Conservation (phyloP, 371 early-diverging fungal species). For the Actinomortierella wolfii region DNA sequence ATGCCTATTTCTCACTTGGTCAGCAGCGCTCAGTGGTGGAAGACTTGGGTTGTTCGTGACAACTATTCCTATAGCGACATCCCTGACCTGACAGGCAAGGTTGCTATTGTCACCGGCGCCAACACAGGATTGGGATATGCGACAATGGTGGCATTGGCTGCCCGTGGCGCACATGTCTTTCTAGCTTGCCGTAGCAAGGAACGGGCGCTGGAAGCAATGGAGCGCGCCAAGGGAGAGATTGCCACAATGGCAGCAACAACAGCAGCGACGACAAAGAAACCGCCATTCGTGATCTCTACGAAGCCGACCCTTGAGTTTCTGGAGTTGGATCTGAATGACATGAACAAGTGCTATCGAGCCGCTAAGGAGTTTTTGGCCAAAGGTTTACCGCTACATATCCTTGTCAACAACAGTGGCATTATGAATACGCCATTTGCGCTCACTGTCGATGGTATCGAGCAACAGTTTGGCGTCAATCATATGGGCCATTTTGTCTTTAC, state of each 20-base stretch:
- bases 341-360: conserved; percentile 59
- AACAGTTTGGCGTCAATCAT: conserved; percentile 42
- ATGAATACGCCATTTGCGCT: conserved; percentile 67
- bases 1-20: too few species aligned
- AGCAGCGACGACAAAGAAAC: conserved; percentile 1
- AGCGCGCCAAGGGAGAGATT: conserved; percentile 52
- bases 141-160: conserved; percentile 64
- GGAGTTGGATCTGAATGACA: conserved; percentile 60
- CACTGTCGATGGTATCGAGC: conserved; percentile 78
- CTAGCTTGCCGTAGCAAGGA: conserved; percentile 65
- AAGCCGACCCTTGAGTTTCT: conserved; percentile 54
- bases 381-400: conserved; percentile 58
- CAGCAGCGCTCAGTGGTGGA: conserved; percentile 12
- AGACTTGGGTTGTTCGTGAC: conserved; percentile 22
- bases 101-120: conserved; percentile 76
- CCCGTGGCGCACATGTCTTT: conserved; percentile 62
- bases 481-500: conserved; percentile 69
- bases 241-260: conserved; percentile 6
- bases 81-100: conserved; percentile 68
- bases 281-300: background rate
- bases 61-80: conserved; percentile 50
- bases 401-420: conserved; percentile 76
- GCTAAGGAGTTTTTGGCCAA: conserved; percentile 53
- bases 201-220: conserved; percentile 54
- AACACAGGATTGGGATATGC: conserved; percentile 73